These are phyloP conservation scores for Boletus bicolor DNA, from an alignment of 768 basidiomycete genomes.

Conservation along the genomic window DNA sequence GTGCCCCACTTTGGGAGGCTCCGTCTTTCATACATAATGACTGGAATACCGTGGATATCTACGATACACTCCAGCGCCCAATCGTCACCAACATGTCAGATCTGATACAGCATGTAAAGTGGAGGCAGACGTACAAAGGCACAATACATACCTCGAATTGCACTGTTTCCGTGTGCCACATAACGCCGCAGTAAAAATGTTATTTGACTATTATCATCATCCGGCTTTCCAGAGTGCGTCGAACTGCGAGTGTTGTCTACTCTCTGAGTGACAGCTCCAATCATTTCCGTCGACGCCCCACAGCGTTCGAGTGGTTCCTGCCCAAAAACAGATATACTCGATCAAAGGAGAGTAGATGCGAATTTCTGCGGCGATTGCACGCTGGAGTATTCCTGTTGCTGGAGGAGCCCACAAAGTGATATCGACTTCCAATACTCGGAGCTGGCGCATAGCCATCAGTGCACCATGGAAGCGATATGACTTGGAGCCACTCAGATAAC, in stretches of 20 bases:
- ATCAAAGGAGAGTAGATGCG: conserved; percentile 37
- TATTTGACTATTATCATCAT: conserved; percentile 17
- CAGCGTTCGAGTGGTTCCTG: conserved; percentile 25
- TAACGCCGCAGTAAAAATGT: conserved; percentile 22
- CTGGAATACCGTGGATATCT: conserved; percentile 23
- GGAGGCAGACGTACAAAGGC: conserved; percentile 25
- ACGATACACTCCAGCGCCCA: conserved; percentile 23
- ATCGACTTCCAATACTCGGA: conserved; percentile 38
- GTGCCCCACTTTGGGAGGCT: conserved; percentile 21
- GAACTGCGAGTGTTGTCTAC: conserved; percentile 24
- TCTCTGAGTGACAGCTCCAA: conserved; percentile 29
- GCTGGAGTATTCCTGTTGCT: conserved; percentile 31
- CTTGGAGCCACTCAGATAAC: conserved; percentile 28
- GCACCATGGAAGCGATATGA: conserved; percentile 32
- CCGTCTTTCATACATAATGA: conserved; percentile 32
- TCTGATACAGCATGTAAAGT: conserved; percentile 20
- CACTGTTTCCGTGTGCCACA: conserved; percentile 21
- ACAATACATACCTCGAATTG: conserved; percentile 21
- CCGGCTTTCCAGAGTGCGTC: conserved; percentile 31
- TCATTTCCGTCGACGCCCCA: conserved; percentile 37
- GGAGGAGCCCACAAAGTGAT: conserved; percentile 34
- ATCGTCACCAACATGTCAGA: conserved; percentile 20
- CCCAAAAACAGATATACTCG: conserved; percentile 35
- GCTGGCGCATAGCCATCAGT: conserved; percentile 33
- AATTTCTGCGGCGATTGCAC: conserved; percentile 38